Evolutionary conservation across 768 basidiomycete species (phyloP).

Genomic region (Mycena venus): DNA sequence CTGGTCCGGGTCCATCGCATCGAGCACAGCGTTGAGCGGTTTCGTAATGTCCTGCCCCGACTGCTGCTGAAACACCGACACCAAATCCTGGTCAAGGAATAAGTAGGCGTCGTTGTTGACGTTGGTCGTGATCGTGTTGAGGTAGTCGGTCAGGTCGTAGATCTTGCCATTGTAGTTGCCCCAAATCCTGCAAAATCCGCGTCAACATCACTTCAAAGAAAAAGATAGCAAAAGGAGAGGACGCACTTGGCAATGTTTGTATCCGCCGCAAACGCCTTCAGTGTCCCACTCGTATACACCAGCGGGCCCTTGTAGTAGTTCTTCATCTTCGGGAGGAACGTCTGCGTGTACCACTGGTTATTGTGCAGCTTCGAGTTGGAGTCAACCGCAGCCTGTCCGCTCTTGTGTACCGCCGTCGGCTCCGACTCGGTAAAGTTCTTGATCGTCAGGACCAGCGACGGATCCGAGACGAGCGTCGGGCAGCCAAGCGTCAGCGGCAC

Average conservation of each 20-base stretch:
- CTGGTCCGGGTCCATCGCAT: slow-evolving; percentile 60
- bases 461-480: slow-evolving; percentile 74
- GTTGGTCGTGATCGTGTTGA: slow-evolving; percentile 74
- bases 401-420: slow-evolving; percentile 80
- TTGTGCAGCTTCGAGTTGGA: slow-evolving; percentile 60
- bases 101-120: slow-evolving; percentile 60
- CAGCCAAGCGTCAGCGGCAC: slow-evolving; percentile 83
- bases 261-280: slow-evolving; percentile 65
- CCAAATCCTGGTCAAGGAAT: slow-evolving; percentile 78
- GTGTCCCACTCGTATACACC: slow-evolving; percentile 67
- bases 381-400: slow-evolving; percentile 67
- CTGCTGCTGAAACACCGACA: slow-evolving; percentile 81
- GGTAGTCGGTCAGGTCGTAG: slow-evolving; percentile 92
- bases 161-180: slow-evolving; percentile 81
- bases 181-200: slow-evolving; percentile 71
- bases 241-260: slow-evolving; percentile 62
- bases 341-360: slow-evolving; percentile 81
- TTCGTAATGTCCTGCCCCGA: slow-evolving; percentile 89
- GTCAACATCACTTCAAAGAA: background rate
- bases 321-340: slow-evolving; percentile 81
- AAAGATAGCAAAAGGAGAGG: slow-evolving; percentile 4
- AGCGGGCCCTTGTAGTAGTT: slow-evolving; percentile 86
- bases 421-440: slow-evolving; percentile 76
- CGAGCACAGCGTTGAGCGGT: slow-evolving; percentile 70
- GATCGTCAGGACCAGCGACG: slow-evolving; percentile 58